Conservation (phyloP, 2,329 filamentous ascomycete species). For the Lachnellula arida region DNA sequence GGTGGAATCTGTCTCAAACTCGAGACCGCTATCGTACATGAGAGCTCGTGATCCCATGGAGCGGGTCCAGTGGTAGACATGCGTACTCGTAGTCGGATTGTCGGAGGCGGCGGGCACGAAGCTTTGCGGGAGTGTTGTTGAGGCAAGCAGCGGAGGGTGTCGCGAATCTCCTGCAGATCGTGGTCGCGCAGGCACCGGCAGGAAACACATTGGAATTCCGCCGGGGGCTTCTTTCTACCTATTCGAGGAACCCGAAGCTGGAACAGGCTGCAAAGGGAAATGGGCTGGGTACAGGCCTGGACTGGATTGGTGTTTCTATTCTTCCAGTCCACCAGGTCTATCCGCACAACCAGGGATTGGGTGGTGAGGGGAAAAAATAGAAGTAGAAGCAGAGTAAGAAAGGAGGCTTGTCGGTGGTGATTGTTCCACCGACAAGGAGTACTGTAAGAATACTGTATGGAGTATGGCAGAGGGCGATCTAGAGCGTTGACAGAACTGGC, state of each 20-base stretch:
- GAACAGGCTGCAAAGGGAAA: background rate
- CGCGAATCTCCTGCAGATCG: slow-evolving; percentile 8
- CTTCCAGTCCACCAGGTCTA: slow-evolving; percentile 4
- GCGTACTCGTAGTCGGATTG: slow-evolving; percentile 4
- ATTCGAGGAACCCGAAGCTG: background rate
- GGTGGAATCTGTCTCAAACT: slow-evolving; percentile 18
- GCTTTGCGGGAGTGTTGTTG: slow-evolving; percentile 3
- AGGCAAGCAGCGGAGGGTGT: background rate
- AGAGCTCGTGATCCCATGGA: slow-evolving; percentile 19
- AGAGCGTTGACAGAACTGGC: no score
- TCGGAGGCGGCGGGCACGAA: slow-evolving; percentile 12
- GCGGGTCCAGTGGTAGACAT: slow-evolving; percentile 19
- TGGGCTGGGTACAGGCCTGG: background rate
- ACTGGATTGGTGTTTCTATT: slow-evolving; percentile 4
- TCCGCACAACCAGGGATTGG: background rate
- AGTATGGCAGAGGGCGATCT: no score
- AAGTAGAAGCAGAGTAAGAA: background rate
- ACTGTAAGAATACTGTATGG: no score
- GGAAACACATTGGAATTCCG: slow-evolving; percentile 15
- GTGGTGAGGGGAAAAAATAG: background rate
- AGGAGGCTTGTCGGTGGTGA: slow-evolving; percentile 13
- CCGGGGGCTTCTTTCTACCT: slow-evolving; percentile 13
- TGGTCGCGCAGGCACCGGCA: slow-evolving; percentile 4
- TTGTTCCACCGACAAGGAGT: slow-evolving; percentile 20
- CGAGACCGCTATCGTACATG: slow-evolving; percentile 22